These are phyloP conservation scores for Zymoseptoria tritici DNA, from an alignment of 2,329 filamentous ascomycete genomes.

Conservation along the genomic window DNA sequence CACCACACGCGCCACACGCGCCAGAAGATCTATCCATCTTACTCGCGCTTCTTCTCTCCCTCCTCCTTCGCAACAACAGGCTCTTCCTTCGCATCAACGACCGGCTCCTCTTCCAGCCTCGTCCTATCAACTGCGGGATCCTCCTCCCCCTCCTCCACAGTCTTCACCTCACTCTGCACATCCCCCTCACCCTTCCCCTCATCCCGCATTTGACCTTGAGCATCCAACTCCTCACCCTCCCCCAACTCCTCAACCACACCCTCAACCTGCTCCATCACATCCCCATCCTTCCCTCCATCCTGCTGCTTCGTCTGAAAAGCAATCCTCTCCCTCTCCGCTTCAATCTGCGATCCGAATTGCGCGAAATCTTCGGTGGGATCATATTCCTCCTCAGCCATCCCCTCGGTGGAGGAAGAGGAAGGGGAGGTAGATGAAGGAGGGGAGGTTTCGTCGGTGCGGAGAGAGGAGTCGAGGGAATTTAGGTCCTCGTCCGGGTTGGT, in stretches of 20 bases:
- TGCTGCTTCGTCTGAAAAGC: not conserved
- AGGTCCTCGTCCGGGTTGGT: conserved; percentile 1
- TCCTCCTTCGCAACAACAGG: conserved; percentile 2
- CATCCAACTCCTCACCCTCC: conserved; percentile 5
- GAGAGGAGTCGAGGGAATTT: conserved; percentile 8
- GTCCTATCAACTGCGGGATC: not conserved
- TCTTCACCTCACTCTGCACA: conserved; percentile 1
- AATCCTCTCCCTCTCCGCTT: not conserved
- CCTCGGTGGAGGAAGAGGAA: not conserved
- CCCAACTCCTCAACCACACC: conserved; percentile 15
- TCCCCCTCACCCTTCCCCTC: no score
- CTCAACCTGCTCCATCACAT: conserved; percentile 10
- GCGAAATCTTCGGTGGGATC: conserved; percentile 7
- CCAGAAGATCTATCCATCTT: not conserved
- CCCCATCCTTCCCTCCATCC: not conserved
- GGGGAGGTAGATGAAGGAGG: not conserved
- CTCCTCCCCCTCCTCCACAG: not conserved
- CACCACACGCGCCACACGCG: no score
- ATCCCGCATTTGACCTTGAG: no score
- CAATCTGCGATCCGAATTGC: conserved; percentile 9
- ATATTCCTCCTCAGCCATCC: not conserved
- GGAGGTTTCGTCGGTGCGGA: conserved; percentile 7
- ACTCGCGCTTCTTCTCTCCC: conserved; percentile 1
- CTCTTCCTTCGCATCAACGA: not conserved
- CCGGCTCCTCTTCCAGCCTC: not conserved